Evolutionary conservation across 1,284 basidiomycete genomes (phyloP), one percentile per base, ranked within the genome.

Genomic region (Pisolithus thermaeus): DNA sequence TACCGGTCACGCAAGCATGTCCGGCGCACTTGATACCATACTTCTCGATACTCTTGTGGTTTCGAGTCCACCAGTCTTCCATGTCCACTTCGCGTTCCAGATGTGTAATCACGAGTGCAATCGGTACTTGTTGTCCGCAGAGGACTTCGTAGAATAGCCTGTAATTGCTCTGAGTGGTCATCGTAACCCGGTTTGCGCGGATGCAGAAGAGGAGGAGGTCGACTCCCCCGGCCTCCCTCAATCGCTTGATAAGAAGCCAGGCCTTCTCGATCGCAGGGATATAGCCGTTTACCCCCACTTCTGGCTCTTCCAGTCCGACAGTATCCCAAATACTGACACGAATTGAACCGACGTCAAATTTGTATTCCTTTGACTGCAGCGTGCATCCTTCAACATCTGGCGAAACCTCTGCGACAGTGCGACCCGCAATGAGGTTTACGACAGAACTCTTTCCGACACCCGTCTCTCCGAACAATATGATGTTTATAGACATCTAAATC

Each of bases 201-300:
- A 75, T 65, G 59, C 67, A 70, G 52, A 71, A 73, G 1, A 75
- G 58, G 2, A 74, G 58, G 6, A 75, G 64, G 47, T 63, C 65
- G 11, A 74, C 57, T n/a, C 72, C 71, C 0, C 59, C 66, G n/a
- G 46, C 46, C 4, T 8, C 41, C 0, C 60, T 43, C 16, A 75
- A 57, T 8, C 58, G 55, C 11, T 59, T 54, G 51, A 76, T 60
- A 14, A 76, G 66, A 0, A 55, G 51, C 51, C 58, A 67, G n/a
- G 73, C 65, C 48, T 69, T 58, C 23, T 63, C 59, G 50, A 76
- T 65, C 1, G 71, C 69, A 0, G 67, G 48, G 46, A 66, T 46
- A 56, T 61, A 54, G 53, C 61, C 44, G 23, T 60, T 49, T 61
- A 60, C 38, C 7, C 59, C 43, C 61, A 63, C 35, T 45, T 58